A percentile compares a stretch with the other conserved stretches of the same genome.
Evolutionary conservation across 805 yeast species (phyloP).

Genomic region (Sugiyamaella floridensis): DNA sequence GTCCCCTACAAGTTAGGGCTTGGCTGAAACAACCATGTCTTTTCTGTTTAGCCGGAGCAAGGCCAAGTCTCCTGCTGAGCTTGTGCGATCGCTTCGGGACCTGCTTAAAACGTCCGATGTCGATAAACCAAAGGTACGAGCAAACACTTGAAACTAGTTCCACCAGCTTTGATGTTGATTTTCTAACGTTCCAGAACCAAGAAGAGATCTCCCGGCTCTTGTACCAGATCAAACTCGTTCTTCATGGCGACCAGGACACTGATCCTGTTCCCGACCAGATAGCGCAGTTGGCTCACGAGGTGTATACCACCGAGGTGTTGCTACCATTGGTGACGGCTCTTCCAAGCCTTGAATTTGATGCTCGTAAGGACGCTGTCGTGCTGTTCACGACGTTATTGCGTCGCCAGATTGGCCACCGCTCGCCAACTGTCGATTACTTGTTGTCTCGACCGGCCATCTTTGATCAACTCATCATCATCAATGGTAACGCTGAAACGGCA

Average conservation of each 20-base stretch:
- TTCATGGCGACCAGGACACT: slow-evolving; percentile 56
- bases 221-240: slow-evolving; percentile 53
- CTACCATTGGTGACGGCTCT: slow-evolving; percentile 53
- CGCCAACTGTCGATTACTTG: slow-evolving; percentile 84
- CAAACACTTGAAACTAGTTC: neutral
- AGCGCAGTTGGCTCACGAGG: slow-evolving; percentile 70
- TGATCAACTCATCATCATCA: slow-evolving; percentile 55
- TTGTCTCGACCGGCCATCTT: slow-evolving; percentile 60
- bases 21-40: slow-evolving; percentile 47
- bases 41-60: slow-evolving; percentile 77
- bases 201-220: slow-evolving; percentile 69
- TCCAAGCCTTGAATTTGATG: slow-evolving; percentile 74
- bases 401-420: slow-evolving; percentile 65
- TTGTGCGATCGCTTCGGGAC: slow-evolving; percentile 69
- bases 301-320: slow-evolving; percentile 64
- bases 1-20: neutral
- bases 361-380: slow-evolving; percentile 72
- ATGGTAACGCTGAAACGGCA: slow-evolving; percentile 68
- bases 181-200: slow-evolving; percentile 40
- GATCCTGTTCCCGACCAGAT: slow-evolving; percentile 63
- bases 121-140: neutral
- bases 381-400: slow-evolving; percentile 71
- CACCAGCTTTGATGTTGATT: no score
- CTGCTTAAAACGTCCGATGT: slow-evolving; percentile 47
- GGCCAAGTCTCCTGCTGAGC: slow-evolving; percentile 84